Conservation (phyloP, 2,329 filamentous ascomycete genomes). For the Verticillium isaacii region DNA sequence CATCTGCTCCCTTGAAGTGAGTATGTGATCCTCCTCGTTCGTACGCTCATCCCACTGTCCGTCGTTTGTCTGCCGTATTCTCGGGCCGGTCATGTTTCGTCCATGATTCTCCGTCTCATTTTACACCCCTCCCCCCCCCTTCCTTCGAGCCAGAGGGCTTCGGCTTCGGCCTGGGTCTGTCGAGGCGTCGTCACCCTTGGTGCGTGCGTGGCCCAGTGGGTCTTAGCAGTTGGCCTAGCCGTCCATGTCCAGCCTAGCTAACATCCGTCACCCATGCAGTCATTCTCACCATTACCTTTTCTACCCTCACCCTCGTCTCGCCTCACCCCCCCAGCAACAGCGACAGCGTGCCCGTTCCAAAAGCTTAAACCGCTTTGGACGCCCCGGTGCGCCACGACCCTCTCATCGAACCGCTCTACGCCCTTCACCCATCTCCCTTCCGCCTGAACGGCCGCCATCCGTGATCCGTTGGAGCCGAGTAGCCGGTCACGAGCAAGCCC, state of each 20-base stretch:
- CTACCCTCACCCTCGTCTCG: background rate
- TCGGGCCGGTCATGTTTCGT: background rate
- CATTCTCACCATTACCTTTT: constrained; percentile 1
- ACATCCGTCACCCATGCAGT: constrained; percentile 2
- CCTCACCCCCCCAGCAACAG: background rate
- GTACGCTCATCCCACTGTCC: background rate
- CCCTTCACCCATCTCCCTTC: background rate
- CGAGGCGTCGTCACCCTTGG: constrained; percentile 2
- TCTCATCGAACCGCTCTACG: background rate
- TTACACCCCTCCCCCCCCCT: background rate
- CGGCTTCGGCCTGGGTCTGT: background rate
- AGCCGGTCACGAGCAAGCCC: background rate
- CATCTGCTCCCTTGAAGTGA: background rate
- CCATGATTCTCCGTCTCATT: background rate
- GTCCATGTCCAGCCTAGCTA: background rate
- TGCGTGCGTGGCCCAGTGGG: constrained; percentile 1
- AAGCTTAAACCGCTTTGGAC: constrained; percentile 4
- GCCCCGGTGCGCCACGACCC: background rate
- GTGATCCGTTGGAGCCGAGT: background rate
- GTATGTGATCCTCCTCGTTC: background rate
- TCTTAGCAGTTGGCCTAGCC: background rate
- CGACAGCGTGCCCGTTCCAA: constrained; percentile 1
- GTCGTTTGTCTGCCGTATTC: background rate
- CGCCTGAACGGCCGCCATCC: background rate
- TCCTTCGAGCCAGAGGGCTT: background rate